Percentiles rank a stretch among this genome's conserved stretches.
Conservation (phyloP, 1,284 basidiomycete species). For the Leccinum fallax region DNA sequence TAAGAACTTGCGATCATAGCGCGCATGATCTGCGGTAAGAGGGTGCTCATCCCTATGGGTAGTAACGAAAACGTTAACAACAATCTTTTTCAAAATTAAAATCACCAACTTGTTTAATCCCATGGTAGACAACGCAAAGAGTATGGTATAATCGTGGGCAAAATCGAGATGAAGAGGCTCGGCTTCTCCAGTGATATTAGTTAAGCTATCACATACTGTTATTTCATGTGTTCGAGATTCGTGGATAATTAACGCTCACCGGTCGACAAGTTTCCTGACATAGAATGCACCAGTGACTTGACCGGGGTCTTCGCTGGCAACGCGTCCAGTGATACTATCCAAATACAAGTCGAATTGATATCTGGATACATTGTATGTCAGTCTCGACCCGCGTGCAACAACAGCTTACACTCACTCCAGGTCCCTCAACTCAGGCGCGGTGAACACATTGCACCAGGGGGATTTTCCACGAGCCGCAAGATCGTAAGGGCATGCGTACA, state of each 20-base stretch:
- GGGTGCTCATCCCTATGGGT: conserved; percentile 35
- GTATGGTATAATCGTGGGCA: conserved; percentile 48
- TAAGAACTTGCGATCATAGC: conserved; percentile 40
- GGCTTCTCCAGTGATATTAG: conserved; percentile 38
- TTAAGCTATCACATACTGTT: conserved; percentile 32
- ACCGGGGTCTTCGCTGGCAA: conserved; percentile 40
- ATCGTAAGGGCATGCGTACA: conserved; percentile 53
- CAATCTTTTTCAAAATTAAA: background rate
- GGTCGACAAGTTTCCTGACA: conserved; percentile 33
- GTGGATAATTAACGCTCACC: conserved; percentile 25
- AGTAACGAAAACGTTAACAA: background rate
- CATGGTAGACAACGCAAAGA: conserved; percentile 45
- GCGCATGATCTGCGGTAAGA: conserved; percentile 35
- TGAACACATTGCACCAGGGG: conserved; percentile 48
- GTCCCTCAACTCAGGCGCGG: conserved; percentile 37
- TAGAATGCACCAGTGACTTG: conserved; percentile 44
- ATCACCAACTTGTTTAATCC: conserved; percentile 42
- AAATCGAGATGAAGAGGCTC: conserved; percentile 47
- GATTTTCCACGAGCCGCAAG: conserved; percentile 40
- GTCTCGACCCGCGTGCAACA: background rate
- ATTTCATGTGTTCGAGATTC: background rate
- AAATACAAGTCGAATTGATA: conserved; percentile 48
- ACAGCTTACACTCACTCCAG: conserved; percentile 39
- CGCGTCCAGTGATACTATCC: conserved; percentile 45
- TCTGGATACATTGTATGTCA: conserved; percentile 8